Percentiles rank a stretch among this genome's conserved stretches.
Conservation (phyloP, 176 grass and related monocot genomes). For the Triticum turgidum region DNA sequence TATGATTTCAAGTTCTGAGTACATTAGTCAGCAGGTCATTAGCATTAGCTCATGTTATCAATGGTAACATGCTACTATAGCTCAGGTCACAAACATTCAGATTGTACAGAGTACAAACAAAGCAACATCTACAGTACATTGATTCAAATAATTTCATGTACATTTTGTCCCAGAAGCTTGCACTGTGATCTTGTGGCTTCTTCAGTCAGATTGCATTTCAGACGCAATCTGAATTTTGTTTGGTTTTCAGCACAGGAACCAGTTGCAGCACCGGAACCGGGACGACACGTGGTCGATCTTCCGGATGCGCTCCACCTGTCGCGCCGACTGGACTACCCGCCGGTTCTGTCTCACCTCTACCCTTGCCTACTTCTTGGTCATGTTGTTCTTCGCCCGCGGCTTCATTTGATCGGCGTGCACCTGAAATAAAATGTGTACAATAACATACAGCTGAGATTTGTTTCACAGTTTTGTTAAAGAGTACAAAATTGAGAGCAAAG, state of each 20-base stretch:
- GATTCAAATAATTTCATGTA: slow-evolving; percentile 36
- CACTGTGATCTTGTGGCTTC: not conserved
- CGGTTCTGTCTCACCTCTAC: slow-evolving; percentile 52
- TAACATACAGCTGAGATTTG: not conserved
- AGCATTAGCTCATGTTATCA: not conserved
- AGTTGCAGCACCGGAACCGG: slow-evolving; percentile 55
- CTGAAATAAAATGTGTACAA: slow-evolving; percentile 30
- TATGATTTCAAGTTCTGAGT: not conserved
- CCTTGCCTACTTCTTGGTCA: slow-evolving; percentile 54
- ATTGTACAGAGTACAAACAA: not conserved
- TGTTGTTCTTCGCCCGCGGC: slow-evolving; percentile 51
- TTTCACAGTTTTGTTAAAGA: not conserved
- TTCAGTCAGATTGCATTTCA: not conserved
- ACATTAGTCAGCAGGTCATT: not conserved
- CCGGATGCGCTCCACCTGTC: slow-evolving; percentile 71
- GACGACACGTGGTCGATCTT: slow-evolving; percentile 46
- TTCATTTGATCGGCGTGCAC: slow-evolving; percentile 64
- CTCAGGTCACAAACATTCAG: not conserved
- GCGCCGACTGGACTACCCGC: slow-evolving; percentile 40
- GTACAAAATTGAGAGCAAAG: slow-evolving; percentile 48
- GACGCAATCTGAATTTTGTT: no score
- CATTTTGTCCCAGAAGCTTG: not conserved
- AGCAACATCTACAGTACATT: not conserved
- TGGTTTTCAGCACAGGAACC: slow-evolving; percentile 40
- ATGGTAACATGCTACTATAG: not conserved